These are phyloP conservation scores for Diplosphaera chodatii DNA, from an alignment of 139 green algal species.

Conservation along the genomic window DNA sequence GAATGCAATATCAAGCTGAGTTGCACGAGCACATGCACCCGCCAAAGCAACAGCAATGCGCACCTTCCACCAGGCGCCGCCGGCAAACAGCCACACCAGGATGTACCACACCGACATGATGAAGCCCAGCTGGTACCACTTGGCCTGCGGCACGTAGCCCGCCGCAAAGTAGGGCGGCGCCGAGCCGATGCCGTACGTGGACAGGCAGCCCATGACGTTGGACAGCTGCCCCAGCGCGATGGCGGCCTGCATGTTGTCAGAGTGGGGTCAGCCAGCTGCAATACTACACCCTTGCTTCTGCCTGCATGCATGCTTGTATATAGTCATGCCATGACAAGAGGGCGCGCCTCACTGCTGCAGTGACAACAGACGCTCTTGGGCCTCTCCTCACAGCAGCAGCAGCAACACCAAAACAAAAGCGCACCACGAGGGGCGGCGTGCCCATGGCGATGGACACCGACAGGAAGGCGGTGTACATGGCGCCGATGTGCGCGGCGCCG, in stretches of 20 bases:
- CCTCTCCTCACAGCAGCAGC: no score
- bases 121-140: constrained; percentile 92
- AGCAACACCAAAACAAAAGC: no score
- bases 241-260: constrained; percentile 19
- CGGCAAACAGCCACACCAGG: constrained; percentile 76
- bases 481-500: constrained; percentile 97
- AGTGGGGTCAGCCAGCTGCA: no score
- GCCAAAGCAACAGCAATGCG: no score
- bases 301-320: no score
- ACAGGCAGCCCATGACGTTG: constrained; percentile 99
- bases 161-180: constrained; percentile 92
- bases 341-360: no score
- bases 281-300: no score
- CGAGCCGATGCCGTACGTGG: constrained; percentile 98
- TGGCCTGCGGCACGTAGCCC: constrained; percentile 70
- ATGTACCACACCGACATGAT: constrained; percentile 92
- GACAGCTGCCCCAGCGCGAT: constrained; percentile 74
- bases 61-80: constrained; percentile 88
- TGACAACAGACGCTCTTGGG: no score
- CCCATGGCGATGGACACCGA: constrained; percentile 77
- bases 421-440: background rate
- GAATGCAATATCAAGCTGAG: no score
- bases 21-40: no score
- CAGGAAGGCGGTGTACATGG: constrained; percentile 99
- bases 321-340: no score